A percentile compares a stretch with the other conserved stretches of the same genome.
phyloP scores from a whole-genome alignment of 2,329 filamentous ascomycete species.

The Orbilia brochopaga region DNA sequence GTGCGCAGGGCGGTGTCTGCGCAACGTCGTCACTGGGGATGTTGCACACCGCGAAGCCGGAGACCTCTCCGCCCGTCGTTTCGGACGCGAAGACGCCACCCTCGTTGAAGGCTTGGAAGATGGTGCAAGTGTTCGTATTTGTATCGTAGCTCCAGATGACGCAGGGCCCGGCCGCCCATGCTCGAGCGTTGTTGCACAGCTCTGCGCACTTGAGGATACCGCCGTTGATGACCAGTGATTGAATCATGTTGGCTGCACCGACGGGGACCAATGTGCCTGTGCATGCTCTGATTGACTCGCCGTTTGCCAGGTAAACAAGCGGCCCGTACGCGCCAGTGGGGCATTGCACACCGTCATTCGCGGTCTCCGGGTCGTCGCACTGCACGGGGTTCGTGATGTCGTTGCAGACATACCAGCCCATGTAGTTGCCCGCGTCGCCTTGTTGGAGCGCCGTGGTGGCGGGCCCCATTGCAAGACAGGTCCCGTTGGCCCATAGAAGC shows the following conservation, averaged over 20 bases:
- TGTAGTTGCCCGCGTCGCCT: background rate
- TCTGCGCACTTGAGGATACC: background rate
- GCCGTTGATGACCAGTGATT: background rate
- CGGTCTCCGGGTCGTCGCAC: too few relatives aligned
- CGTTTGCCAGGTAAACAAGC: too few relatives aligned
- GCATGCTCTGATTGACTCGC: background rate
- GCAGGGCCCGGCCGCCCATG: background rate
- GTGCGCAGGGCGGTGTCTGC: too few relatives aligned
- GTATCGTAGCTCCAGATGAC: background rate
- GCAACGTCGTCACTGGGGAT: too few relatives aligned
- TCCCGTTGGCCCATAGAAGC: background rate
- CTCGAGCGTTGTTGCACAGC: background rate
- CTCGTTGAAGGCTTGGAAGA: too few relatives aligned
- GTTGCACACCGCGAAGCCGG: too few relatives aligned
- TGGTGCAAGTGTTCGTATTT: too few relatives aligned
- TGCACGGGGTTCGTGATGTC: background rate
- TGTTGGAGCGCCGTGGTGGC: background rate
- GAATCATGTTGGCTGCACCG: background rate
- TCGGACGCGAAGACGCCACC: too few relatives aligned
- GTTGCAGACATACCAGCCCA: slow-evolving; percentile 6
- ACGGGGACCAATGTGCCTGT: background rate
- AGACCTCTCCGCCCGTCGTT: too few relatives aligned
- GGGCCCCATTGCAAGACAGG: background rate
- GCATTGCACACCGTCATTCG: background rate
- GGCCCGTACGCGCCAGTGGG: background rate